These are phyloP conservation scores for Tagetes erecta DNA, from an alignment of 129 eudicot species.

Conservation along the genomic window DNA sequence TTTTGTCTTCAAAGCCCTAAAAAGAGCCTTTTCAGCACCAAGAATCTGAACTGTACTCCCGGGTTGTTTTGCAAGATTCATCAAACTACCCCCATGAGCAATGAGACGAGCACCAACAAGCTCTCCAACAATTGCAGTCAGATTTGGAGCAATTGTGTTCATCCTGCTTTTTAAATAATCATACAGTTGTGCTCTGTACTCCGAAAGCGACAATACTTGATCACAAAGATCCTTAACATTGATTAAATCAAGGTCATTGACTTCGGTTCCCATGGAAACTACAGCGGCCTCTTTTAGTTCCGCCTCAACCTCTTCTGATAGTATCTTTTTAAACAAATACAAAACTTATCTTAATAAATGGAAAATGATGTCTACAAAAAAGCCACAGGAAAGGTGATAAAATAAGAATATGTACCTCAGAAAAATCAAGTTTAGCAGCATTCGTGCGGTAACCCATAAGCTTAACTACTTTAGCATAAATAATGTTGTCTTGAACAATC, in stretches of 20 bases:
- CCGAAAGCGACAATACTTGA: constrained; percentile 86
- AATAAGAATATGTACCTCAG: constrained; percentile 58
- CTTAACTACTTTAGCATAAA: constrained; percentile 77
- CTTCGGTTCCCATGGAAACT: constrained; percentile 99
- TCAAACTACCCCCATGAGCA: constrained; percentile 89
- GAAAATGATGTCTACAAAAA: too few relatives aligned
- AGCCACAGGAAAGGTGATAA: not conserved
- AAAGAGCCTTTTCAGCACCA: constrained; percentile 97
- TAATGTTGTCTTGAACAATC: constrained; percentile 78
- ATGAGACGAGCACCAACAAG: constrained; percentile 97
- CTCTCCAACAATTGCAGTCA: constrained; percentile 96
- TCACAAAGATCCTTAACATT: constrained; percentile 88
- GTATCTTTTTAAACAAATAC: constrained; percentile 41
- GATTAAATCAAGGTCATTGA: constrained; percentile 78
- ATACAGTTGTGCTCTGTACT: constrained; percentile 89
- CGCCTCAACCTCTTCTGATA: constrained; percentile 71
- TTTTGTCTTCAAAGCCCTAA: constrained; percentile 93
- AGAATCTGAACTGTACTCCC: constrained; percentile 97
- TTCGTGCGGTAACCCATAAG: constrained; percentile 87
- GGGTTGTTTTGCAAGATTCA: constrained; percentile 94
- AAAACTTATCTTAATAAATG: not conserved
- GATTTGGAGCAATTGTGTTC: constrained; percentile 94
- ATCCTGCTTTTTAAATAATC: constrained; percentile 91
- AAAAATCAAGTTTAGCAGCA: constrained; percentile 90
- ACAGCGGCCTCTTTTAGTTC: constrained; percentile 84